These are phyloP conservation scores for Xenosphaeropsis pyriputrescens DNA, from an alignment of 2,329 filamentous ascomycete genomes.

Conservation along the genomic window DNA sequence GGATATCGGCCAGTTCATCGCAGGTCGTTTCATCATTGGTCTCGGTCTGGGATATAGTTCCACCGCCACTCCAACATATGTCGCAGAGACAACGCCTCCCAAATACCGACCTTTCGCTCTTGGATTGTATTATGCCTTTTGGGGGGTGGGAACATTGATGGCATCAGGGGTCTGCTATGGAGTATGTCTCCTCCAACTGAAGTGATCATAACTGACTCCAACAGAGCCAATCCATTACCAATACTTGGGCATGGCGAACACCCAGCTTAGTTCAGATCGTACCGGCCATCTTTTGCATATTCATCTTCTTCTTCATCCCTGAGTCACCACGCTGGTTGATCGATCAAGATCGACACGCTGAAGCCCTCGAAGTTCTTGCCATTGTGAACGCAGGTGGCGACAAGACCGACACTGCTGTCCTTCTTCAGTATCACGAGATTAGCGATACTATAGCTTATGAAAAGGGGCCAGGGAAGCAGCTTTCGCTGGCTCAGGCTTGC, in stretches of 20 bases:
- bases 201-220: neutral
- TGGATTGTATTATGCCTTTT: conserved; percentile 13
- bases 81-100: conserved; percentile 29
- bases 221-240: conserved; percentile 2
- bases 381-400: conserved; percentile 30
- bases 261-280: conserved; percentile 25
- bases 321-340: conserved; percentile 94
- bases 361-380: conserved; percentile 89
- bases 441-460: conserved; percentile 21
- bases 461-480: conserved; percentile 23
- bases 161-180: conserved; percentile 4
- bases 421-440: conserved; percentile 23
- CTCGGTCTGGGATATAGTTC: conserved; percentile 7
- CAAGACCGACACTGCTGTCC: conserved; percentile 20
- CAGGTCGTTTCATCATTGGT: conserved; percentile 7
- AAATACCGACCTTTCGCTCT: conserved; percentile 26
- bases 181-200: neutral
- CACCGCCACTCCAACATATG: conserved; percentile 6
- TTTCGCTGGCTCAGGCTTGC: conserved; percentile 20
- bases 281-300: conserved; percentile 1
- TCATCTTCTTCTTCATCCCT: conserved; percentile 53
- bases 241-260: conserved; percentile 23
- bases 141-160: conserved; percentile 4
- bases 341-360: conserved; percentile 90
- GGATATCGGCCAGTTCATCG: conserved; percentile 8